Base-by-base conservation (phyloP, 192 early-diverging fungal species). In the Coemansia sp. region DNA sequence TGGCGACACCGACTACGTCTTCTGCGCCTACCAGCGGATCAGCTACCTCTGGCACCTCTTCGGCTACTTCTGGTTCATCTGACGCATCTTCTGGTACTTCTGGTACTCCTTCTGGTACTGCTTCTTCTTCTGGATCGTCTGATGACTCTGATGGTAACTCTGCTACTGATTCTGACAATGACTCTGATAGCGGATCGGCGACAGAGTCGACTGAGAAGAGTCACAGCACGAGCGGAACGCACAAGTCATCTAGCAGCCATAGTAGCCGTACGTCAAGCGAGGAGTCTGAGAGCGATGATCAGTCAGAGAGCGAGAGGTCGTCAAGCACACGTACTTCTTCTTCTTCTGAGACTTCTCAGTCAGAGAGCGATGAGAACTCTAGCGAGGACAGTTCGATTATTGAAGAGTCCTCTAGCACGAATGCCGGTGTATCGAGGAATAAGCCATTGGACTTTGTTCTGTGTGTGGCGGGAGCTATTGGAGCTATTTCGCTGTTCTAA, bases 401-500 rank as follows among this genome's bases (percentile, higher is more conserved):
- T n/a, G 62, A 42, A n/a, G 46, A 33, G 34, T 54, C 44, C 49
- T 43, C 59, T 27, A 36, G 16, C 1, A 59, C 75, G 12, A 40
- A 46, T n/a, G 38, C 5, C 11, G 24, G 59, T 3, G 67, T 62
- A 43, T 46, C 65, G 20, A 12, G 29, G 15, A 65, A 9, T 18
- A 63, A 13, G 46, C 38, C 61, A 9, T 5, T 68, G 52, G 66
- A 61, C 6, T 15, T 70, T 15, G 40, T 69, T 16, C 22, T 81
- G 31, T 73, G 70, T 42, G 31, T 81, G 66, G 79, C 71, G 42
- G 77, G 77, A 22, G 52, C 36, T 24, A 40, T 70, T 57, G 76
- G 70, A 38, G 78, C 78, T 3, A 68, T 64, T 49, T 71, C 79
- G 2, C 71, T 81, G 59, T 81, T 81, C 74, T 81, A 67, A 76